Percentiles rank a stretch among this genome's conserved stretches.
Evolutionary conservation across 129 eudicot genomes (phyloP).

Genomic region (Kitagawia praeruptora): DNA sequence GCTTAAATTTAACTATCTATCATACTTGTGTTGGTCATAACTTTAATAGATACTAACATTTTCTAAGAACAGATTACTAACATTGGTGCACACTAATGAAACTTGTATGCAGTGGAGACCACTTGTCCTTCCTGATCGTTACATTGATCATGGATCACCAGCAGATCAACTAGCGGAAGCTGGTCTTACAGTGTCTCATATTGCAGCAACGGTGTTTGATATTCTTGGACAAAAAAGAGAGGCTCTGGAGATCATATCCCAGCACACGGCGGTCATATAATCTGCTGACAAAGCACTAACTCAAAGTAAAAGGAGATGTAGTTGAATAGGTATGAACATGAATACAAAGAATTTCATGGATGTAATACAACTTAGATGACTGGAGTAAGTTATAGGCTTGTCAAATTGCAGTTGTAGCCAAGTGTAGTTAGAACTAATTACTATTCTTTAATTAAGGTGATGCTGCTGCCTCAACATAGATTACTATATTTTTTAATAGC

Average conservation of each 20-base stretch:
- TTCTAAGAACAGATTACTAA: background rate
- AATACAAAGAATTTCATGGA: too few relatives aligned
- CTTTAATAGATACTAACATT: too few relatives aligned
- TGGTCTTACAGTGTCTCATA: constrained; percentile 77
- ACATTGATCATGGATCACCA: constrained; percentile 87
- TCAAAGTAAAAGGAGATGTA: background rate
- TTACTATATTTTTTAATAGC: too few relatives aligned
- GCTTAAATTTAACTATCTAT: too few relatives aligned
- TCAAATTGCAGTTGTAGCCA: background rate
- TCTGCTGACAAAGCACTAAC: background rate
- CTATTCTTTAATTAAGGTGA: too few relatives aligned
- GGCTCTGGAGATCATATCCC: constrained; percentile 77
- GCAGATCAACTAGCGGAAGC: constrained; percentile 70
- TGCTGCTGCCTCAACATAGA: too few relatives aligned
- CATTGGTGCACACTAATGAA: background rate
- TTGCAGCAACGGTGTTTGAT: constrained; percentile 82
- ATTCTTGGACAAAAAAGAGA: constrained; percentile 75
- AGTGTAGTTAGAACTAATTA: background rate
- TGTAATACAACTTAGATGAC: background rate
- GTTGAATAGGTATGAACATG: background rate
- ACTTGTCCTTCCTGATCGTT: constrained; percentile 78
- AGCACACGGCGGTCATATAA: background rate
- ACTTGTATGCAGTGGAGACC: constrained; percentile 77
- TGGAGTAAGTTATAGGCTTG: background rate
- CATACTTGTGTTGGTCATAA: background rate